Base-by-base conservation (phyloP, 257 asterid genomes). In the Voacanga thouarsii region DNA sequence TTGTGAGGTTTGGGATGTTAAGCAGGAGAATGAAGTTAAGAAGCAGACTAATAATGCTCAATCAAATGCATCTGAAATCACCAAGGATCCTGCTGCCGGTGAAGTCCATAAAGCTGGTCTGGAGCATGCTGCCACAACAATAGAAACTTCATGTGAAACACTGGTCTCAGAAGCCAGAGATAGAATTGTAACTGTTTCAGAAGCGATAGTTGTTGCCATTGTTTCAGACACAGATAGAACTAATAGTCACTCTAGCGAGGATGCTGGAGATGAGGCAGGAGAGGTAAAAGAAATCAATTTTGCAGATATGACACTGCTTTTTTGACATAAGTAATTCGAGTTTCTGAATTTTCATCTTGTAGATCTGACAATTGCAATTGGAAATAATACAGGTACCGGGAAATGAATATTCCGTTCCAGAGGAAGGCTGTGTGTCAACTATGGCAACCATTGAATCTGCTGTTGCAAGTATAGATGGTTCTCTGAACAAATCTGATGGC, bases 41-140 rank as follows among this genome's bases (percentile, higher is more conserved):
- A 39, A 64, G 61, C 75, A 45, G 55, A 75, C 49, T 71, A 82
- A 56, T 49, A 83, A 71, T 77, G 56, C 28, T 50, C 73, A 12
- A 55, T 50, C 74, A 8, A 80, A 47, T 30, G 65, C 73, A 28
- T 33, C 59, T 24, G 72, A 23, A 68, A 33, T 55, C 11, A 53
- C 51, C 23, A 41, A 12, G 18, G 14, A 16, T 59, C 68, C 69
- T 75, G 15, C 51, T 53, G 63, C 39, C 16, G n/a, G 51, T 30
- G 51, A 19, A 30, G 37, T 73, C 44, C 77, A 18, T 59, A 18
- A 61, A n/a, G 26, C 61, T 30, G 44, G 33, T 67, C 53, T 51
- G 45, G 59, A 8, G 57, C 53, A 15, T 37, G 51, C 45, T 50
- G 44, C 53, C 9, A 12, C 39, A 2, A 28, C 6, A 19, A 9